These are phyloP conservation scores for Parietichytrium sp. DNA, from an alignment of 108 stramenopile species.

Conservation along the genomic window DNA sequence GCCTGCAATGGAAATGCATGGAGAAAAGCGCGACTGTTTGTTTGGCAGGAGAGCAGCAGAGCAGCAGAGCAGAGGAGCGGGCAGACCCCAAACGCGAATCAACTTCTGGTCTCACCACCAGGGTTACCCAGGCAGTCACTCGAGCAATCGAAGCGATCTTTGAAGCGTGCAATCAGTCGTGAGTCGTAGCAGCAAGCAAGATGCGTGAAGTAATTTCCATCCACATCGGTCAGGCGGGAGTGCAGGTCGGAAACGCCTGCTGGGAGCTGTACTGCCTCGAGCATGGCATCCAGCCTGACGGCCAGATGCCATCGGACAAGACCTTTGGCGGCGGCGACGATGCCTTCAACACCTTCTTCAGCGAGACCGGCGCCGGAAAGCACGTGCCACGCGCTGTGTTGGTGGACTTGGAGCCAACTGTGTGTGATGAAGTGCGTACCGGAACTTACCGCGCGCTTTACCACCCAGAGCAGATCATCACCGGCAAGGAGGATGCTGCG, in stretches of 20 bases:
- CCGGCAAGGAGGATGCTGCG: conserved; percentile 98
- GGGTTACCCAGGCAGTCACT: too few species aligned
- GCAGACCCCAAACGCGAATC: too few species aligned
- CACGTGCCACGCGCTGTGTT: conserved; percentile 96
- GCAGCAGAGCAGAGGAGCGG: too few species aligned
- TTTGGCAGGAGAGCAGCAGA: too few species aligned
- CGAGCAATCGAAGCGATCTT: too few species aligned
- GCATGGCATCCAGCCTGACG: conserved; percentile 76
- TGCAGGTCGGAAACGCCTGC: conserved; percentile 70
- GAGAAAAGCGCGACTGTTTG: too few species aligned
- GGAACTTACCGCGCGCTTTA: conserved; percentile 82
- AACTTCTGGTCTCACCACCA: too few species aligned
- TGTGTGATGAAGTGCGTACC: conserved; percentile 75
- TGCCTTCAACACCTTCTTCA: conserved; percentile 91
- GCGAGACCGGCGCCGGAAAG: conserved; percentile 90
- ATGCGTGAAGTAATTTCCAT: conserved; percentile 64
- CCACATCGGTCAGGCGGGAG: conserved; percentile 71
- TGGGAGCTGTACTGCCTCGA: conserved; percentile 75
- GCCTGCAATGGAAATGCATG: too few species aligned
- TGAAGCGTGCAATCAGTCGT: too few species aligned
- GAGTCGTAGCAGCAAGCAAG: too few species aligned
- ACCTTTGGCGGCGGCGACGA: conserved; percentile 72
- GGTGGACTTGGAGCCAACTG: conserved; percentile 96
- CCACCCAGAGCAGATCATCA: conserved; percentile 98
- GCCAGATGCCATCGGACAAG: conserved; percentile 73